Base-by-base conservation (phyloP, 192 early-diverging fungal genomes). In the Podila minutissima region DNA sequence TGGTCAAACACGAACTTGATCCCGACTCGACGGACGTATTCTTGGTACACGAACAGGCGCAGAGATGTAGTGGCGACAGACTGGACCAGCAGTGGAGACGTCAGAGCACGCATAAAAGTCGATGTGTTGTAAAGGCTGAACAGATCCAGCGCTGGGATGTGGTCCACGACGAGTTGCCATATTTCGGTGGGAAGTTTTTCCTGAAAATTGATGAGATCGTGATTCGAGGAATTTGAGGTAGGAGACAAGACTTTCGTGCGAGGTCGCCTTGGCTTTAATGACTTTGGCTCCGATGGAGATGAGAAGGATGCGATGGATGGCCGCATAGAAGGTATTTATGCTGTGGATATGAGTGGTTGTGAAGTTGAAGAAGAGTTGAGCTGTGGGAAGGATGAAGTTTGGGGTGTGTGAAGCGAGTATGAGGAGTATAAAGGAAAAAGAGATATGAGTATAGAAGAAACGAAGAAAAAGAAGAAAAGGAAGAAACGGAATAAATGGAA, bases 61-160 rank as follows among this genome's bases (percentile, higher is more conserved):
- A 69, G 31, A n/a, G 71, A 69, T 20, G 72, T 81, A 1, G 71
- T 59, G 7, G 71, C 77, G 31, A 81, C 66, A 57, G 55, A 62
- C 31, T 60, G 65, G 13, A 81, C 71, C 5, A 81, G 49, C 7
- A 24, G 22, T 3, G 77, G 67, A 2, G 67, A 71, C 5, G 58
- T 29, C 22, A 81, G 58, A 6, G 61, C 22, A 10, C 77, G 71
- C 67, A 81, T 73, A 38, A 67, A 72, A 4, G 26, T 62, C 10
- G 77, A 81, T 0, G 77, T 81, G 29, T 72, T 73, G 58, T 81
- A 81, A 6, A 81, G 77, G 31, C 66, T 69, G 29, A 73, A 81
- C 17, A 81, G 66, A 33, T 81, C 77, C 4, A 69, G 29, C 1
- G 66, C 48, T 8, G 61, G 41, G 55, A 81, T 22, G n/a, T 59